These are phyloP conservation scores for Penicillium antarcticum DNA, from an alignment of 495 filamentous ascomycete genomes.

Conservation along the genomic window DNA sequence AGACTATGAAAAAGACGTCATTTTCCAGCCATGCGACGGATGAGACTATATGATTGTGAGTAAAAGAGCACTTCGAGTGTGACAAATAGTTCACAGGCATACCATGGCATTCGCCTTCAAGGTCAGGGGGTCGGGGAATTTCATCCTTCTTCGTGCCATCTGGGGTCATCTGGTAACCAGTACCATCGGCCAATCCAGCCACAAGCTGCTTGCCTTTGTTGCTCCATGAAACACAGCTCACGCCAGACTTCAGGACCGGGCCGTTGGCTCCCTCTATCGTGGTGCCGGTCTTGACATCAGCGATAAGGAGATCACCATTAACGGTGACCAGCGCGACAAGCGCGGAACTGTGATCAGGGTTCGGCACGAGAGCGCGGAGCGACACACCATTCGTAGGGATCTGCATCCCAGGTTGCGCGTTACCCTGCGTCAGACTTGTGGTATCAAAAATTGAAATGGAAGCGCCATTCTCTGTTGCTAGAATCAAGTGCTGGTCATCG, in stretches of 20 bases:
- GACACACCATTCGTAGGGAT: slow-evolving; percentile 70
- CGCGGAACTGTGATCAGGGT: slow-evolving; percentile 61
- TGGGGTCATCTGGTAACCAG: slow-evolving; percentile 77
- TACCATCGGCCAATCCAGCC: slow-evolving; percentile 81
- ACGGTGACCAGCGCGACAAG: slow-evolving; percentile 75
- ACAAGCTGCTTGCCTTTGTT: slow-evolving; percentile 88
- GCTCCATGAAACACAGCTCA: slow-evolving; percentile 90
- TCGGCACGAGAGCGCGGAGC: slow-evolving; percentile 74
- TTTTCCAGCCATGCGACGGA: slow-evolving; percentile 87
- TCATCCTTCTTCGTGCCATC: slow-evolving; percentile 69
- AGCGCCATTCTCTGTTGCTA: slow-evolving; percentile 78
- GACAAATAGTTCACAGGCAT: slow-evolving; percentile 3
- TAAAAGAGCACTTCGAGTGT: background rate
- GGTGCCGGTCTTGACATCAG: slow-evolving; percentile 67
- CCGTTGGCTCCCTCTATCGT: slow-evolving; percentile 61
- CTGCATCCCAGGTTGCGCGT: slow-evolving; percentile 65
- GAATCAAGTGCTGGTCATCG: slow-evolving; percentile 76
- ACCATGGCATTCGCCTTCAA: slow-evolving; percentile 69
- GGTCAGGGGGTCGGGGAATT: slow-evolving; percentile 71
- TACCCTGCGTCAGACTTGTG: slow-evolving; percentile 58
- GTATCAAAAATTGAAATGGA: slow-evolving; percentile 82
- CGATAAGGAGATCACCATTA: slow-evolving; percentile 77
- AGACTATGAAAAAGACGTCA: slow-evolving; percentile 73
- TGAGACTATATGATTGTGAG: slow-evolving; percentile 58
- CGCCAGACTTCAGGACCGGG: slow-evolving; percentile 63